Evolutionary conservation across 192 early-diverging fungal species (phyloP), one percentile per base, ranked within the genome.

Genomic region (Coemansia sp.): DNA sequence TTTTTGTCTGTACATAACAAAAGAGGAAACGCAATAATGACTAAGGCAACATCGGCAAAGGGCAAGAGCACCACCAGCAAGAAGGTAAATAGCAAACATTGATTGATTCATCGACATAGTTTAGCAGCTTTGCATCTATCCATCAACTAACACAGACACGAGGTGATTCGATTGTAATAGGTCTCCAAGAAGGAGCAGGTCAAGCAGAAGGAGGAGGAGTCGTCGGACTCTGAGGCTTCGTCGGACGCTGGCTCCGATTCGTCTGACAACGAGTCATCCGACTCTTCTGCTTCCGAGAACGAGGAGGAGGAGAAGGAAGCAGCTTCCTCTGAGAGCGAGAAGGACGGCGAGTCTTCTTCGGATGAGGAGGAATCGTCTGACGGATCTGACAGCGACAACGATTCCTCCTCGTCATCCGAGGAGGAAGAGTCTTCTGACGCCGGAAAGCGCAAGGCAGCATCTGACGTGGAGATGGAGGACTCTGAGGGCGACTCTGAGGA

Each of bases 361-460:
- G 52, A 47, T 31, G 62, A 61, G 58, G 67, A 70, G 62, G 61
- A 67, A 42, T 56, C 61, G 19, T 64, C 66, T 28, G 68, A 69
- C 8, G 75, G 61, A 14, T 82, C 54, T 17, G 66, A 47, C 38
- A 58, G 37, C 40, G 72, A 68, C 41, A 45, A 47, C 7, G n/a
- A n/a, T n/a, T n/a, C n/a, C n/a, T n/a, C n/a, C n/a, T n/a, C n/a
- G n/a, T n/a, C n/a, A n/a, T n/a, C n/a, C n/a, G 23, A 53, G 50
- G 53, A 56, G 42, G 73, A 67, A 33, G 67, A 68, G 37, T 78
- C 75, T 48, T 74, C 82, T 28, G 73, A 83, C n/a, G 69, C 53
- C 37, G 55, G 66, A 28, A 30, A 70, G 50, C 66, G 30, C 59
- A 30, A 34, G 31, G 31, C 55, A 13, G 15, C 34, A 2, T 38